Conservation (phyloP, 306 rosid species). For the Pyrus communis region DNA sequence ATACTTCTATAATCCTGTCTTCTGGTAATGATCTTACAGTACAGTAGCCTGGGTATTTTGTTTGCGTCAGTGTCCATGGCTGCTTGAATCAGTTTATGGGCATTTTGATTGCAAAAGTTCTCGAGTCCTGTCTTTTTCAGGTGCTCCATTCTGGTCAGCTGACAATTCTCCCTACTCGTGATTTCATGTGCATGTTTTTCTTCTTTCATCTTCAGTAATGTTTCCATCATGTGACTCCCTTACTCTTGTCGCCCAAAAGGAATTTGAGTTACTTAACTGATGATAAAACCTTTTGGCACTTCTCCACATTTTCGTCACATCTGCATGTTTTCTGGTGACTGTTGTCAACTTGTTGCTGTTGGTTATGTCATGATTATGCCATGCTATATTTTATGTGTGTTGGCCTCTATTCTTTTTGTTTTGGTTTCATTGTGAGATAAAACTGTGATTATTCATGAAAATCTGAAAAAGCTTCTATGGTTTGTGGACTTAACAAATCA, state of each 20-base stretch:
- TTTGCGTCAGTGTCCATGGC: background rate
- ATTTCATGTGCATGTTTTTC: background rate
- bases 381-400: background rate
- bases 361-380: background rate
- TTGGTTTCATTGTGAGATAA: background rate
- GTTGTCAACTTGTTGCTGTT: background rate
- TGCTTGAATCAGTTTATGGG: background rate
- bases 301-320: background rate
- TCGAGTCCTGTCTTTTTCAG: background rate
- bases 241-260: background rate
- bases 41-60: background rate
- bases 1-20: background rate
- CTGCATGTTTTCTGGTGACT: background rate
- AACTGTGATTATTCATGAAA: background rate
- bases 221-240: background rate
- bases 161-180: background rate
- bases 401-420: background rate
- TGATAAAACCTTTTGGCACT: background rate
- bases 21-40: background rate
- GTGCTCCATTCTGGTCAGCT: background rate
- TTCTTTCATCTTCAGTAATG: background rate
- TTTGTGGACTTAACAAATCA: constrained; percentile 59
- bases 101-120: background rate
- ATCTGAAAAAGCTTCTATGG: constrained; percentile 9
- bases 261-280: background rate